phyloP scores from a whole-genome alignment of 1,139 yeast species.

The Casaregolazyma lundiana region DNA sequence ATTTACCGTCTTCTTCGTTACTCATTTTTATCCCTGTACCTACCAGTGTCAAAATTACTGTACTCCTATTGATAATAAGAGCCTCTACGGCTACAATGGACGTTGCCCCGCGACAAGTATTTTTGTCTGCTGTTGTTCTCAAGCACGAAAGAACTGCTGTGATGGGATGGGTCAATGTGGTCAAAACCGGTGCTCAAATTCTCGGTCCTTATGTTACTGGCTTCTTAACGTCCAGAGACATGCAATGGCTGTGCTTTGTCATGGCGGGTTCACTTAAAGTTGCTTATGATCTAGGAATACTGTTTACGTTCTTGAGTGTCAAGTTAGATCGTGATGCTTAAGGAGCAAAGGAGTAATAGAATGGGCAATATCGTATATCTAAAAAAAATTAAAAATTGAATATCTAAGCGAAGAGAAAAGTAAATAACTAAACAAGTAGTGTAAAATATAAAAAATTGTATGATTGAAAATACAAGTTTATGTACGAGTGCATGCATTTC shows the following conservation, averaged over 20 bases:
- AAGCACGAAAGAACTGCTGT: slow-evolving; percentile 61
- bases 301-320: slow-evolving; percentile 14
- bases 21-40: slow-evolving; percentile 49
- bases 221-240: slow-evolving; percentile 47
- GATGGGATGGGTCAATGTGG: slow-evolving; percentile 75
- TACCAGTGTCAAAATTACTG: slow-evolving; percentile 23
- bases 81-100: slow-evolving; percentile 67
- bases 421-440: background rate
- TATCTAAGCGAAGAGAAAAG: too few relatives aligned
- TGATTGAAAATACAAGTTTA: background rate
- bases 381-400: too few relatives aligned
- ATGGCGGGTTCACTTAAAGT: slow-evolving; percentile 51
- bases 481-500: background rate
- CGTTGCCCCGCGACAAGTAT: slow-evolving; percentile 74
- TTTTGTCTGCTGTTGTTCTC: slow-evolving; percentile 60
- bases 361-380: too few relatives aligned
- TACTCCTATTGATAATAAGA: slow-evolving; percentile 40
- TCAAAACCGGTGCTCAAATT: slow-evolving; percentile 72
- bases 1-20: slow-evolving; percentile 67
- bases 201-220: slow-evolving; percentile 74
- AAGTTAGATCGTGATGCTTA: slow-evolving; percentile 20
- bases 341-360: background rate
- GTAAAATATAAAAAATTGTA: background rate
- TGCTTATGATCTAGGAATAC: slow-evolving; percentile 27
- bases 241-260: slow-evolving; percentile 51